Evolutionary conservation across 805 yeast genomes (phyloP).

Genomic region (Spencermartinsiella europaea): DNA sequence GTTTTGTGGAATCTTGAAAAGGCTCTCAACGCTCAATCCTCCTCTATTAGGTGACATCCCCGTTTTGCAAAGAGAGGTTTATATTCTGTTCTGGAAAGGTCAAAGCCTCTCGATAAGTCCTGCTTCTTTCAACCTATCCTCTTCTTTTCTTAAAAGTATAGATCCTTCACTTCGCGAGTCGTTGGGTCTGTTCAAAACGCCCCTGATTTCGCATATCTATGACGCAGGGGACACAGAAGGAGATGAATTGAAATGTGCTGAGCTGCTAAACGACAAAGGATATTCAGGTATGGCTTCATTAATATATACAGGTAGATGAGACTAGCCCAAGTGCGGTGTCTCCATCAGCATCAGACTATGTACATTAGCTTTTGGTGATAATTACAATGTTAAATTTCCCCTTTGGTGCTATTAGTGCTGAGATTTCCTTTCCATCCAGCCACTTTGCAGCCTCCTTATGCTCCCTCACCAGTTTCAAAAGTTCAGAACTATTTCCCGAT

Average conservation of each 20-base stretch:
- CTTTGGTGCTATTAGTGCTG: conserved; percentile 44
- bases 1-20: conserved; percentile 3
- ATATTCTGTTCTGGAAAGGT: conserved; percentile 1
- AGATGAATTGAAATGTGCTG: neutral
- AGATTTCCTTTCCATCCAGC: conserved; percentile 39
- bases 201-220: too few species aligned
- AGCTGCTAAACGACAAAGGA: neutral
- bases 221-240: neutral
- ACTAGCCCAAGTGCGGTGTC: neutral
- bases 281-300: neutral
- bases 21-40: neutral
- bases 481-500: conserved; percentile 28
- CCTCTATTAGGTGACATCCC: neutral
- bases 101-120: neutral
- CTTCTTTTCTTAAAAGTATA: neutral
- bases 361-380: conserved; percentile 9
- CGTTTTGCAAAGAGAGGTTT: neutral
- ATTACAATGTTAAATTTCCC: conserved; percentile 21
- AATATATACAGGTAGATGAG: neutral
- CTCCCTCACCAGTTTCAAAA: conserved; percentile 35
- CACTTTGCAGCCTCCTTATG: conserved; percentile 39
- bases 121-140: neutral
- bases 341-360: too few species aligned
- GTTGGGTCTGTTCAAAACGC: too few species aligned
- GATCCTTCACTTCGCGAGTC: too few species aligned